Evolutionary conservation across 2,329 filamentous ascomycete species (phyloP).

Genomic region (Penicillium frequentans): DNA sequence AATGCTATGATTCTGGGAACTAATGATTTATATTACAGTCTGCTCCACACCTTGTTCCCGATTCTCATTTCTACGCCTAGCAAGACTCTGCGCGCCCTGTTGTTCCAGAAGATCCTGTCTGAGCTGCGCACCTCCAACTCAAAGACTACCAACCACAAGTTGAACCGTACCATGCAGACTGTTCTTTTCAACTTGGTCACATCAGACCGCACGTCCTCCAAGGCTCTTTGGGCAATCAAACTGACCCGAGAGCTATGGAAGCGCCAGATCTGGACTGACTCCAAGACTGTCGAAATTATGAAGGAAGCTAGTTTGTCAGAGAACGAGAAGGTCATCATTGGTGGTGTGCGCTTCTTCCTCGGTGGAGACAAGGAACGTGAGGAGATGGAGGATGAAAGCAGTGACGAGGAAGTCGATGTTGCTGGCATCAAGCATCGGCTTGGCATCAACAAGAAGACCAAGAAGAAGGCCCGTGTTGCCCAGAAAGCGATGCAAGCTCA

Average conservation of each 20-base stretch:
- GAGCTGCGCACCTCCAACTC: constrained; percentile 86
- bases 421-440: constrained; percentile 79
- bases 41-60: constrained; percentile 91
- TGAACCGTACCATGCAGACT: constrained; percentile 91
- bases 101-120: constrained; percentile 89
- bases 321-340: constrained; percentile 87
- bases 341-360: constrained; percentile 90
- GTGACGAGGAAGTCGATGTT: constrained; percentile 77
- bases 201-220: constrained; percentile 78
- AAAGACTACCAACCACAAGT: constrained; percentile 83
- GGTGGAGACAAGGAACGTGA: constrained; percentile 95
- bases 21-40: constrained; percentile 30
- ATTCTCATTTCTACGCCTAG: constrained; percentile 89
- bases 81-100: constrained; percentile 78
- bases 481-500: constrained; percentile 80
- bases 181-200: constrained; percentile 90
- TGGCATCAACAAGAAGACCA: constrained; percentile 94
- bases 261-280: constrained; percentile 91
- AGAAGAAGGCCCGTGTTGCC: constrained; percentile 77
- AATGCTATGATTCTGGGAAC: background rate
- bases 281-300: constrained; percentile 96
- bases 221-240: constrained; percentile 94
- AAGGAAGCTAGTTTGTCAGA: constrained; percentile 86
- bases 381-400: constrained; percentile 85
- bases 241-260: constrained; percentile 95